Percentiles rank a stretch among this genome's conserved stretches.
These are phyloP conservation scores for Cyclotella cryptica DNA, from an alignment of 108 stramenopile genomes.

Conservation along the genomic window DNA sequence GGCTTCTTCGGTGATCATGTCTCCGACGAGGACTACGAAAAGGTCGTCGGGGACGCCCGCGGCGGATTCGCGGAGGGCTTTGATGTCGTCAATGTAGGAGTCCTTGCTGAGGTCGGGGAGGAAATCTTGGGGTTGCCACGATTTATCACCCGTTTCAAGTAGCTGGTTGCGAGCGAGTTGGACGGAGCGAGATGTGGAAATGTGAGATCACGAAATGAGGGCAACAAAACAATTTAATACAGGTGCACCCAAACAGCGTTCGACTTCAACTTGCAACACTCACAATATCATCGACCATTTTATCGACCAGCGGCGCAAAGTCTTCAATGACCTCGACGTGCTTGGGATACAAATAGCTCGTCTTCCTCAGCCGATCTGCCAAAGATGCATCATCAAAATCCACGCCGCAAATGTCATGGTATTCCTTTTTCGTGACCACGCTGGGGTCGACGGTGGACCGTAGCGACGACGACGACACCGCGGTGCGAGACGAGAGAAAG, in stretches of 20 bases:
- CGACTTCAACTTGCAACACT: too few species aligned
- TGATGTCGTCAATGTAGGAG: conserved; percentile 76
- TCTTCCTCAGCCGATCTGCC: conserved; percentile 61
- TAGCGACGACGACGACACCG: not conserved
- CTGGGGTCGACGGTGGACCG: conserved; percentile 71
- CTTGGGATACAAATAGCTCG: conserved; percentile 85
- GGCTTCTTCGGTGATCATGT: conserved; percentile 95
- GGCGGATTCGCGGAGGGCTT: conserved; percentile 78
- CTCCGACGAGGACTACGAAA: conserved; percentile 89
- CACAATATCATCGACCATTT: conserved; percentile 87
- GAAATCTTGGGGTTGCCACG: conserved; percentile 94
- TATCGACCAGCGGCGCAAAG: conserved; percentile 79
- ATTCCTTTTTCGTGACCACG: conserved; percentile 81
- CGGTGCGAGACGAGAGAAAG: not conserved
- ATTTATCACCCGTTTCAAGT: conserved; percentile 86
- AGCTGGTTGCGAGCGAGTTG: conserved; percentile 52
- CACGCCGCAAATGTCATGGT: conserved; percentile 83
- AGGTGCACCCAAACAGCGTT: too few species aligned
- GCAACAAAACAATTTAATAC: too few species aligned
- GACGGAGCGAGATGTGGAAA: not conserved
- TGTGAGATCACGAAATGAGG: not conserved
- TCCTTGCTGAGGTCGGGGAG: conserved; percentile 84
- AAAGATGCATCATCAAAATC: conserved; percentile 63
- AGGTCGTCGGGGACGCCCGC: conserved; percentile 79
- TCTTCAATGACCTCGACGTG: conserved; percentile 93